Evolutionary conservation across 2,329 filamentous ascomycete species (phyloP).

Genomic region (Arthrobotrys sphaeroides): DNA sequence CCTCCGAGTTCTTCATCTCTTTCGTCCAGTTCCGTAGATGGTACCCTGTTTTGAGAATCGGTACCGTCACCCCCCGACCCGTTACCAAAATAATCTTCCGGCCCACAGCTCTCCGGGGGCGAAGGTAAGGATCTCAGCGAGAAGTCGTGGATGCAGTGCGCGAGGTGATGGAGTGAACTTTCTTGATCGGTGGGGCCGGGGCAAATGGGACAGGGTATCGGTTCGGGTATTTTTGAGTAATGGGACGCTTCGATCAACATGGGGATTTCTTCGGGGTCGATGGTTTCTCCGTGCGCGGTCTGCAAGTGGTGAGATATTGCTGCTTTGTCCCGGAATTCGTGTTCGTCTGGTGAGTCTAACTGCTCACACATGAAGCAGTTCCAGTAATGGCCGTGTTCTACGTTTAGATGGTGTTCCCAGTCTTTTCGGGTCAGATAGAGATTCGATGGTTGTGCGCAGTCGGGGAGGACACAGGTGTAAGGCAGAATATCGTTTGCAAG

Average conservation of each 20-base stretch:
- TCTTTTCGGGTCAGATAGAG: conserved; percentile 20
- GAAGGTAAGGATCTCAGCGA: conserved; percentile 18
- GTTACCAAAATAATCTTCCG: conserved; percentile 7
- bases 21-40: background rate
- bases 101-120: background rate
- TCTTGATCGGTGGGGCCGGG: background rate
- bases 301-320: conserved; percentile 3
- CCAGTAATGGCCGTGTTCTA: conserved; percentile 21
- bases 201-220: conserved; percentile 11
- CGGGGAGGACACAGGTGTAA: conserved; percentile 23
- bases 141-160: conserved; percentile 33
- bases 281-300: background rate
- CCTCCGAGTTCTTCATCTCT: background rate
- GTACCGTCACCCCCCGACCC: background rate
- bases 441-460: background rate
- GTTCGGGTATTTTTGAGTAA: conserved; percentile 11
- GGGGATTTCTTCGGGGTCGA: conserved; percentile 10
- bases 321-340: conserved; percentile 7
- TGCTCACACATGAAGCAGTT: conserved; percentile 20
- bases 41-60: background rate
- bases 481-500: conserved; percentile 31
- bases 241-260: conserved; percentile 33
- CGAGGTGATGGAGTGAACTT: conserved; percentile 17
- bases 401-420: conserved; percentile 31
- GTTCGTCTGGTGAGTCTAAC: background rate